phyloP scores from a whole-genome alignment of 2,329 filamentous ascomycete species.

The Rutstroemia sp. region DNA sequence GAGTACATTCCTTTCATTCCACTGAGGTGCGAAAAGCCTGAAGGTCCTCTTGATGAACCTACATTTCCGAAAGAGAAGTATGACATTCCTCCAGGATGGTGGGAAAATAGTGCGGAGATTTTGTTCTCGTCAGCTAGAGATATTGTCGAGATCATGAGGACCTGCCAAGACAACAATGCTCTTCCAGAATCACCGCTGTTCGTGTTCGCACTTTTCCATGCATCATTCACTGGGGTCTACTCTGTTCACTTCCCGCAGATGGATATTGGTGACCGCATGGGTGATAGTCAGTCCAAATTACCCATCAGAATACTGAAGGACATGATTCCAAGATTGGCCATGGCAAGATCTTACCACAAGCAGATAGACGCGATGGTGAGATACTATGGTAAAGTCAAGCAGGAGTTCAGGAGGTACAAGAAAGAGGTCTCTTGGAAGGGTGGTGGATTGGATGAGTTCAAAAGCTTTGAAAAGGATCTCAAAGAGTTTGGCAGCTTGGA shows the following conservation, averaged over 20 bases:
- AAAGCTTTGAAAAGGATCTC: conserved; percentile 44
- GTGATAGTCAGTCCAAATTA: conserved; percentile 30
- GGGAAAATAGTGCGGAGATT: conserved; percentile 53
- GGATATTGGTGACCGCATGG: conserved; percentile 51
- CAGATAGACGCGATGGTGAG: conserved; percentile 46
- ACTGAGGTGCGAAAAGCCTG: conserved; percentile 40
- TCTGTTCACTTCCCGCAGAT: conserved; percentile 61
- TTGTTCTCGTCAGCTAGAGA: conserved; percentile 56
- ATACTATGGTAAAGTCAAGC: conserved; percentile 45
- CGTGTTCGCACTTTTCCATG: conserved; percentile 59
- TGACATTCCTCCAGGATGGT: conserved; percentile 47
- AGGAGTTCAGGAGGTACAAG: conserved; percentile 32
- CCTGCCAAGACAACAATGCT: conserved; percentile 51
- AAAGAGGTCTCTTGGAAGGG: conserved; percentile 29
- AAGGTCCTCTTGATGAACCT: conserved; percentile 52
- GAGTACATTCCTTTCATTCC: conserved; percentile 63
- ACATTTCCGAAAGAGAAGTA: conserved; percentile 41
- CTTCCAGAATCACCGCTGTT: conserved; percentile 60
- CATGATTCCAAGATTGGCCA: conserved; percentile 45
- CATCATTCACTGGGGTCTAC: conserved; percentile 59
- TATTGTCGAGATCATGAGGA: conserved; percentile 57
- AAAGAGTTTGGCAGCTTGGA: conserved; percentile 38
- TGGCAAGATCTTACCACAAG: conserved; percentile 48
- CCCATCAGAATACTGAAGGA: conserved; percentile 43
- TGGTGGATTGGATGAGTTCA: conserved; percentile 50